These are phyloP conservation scores for Aspergillus hortae DNA, from an alignment of 2,329 filamentous ascomycete species.

Conservation along the genomic window DNA sequence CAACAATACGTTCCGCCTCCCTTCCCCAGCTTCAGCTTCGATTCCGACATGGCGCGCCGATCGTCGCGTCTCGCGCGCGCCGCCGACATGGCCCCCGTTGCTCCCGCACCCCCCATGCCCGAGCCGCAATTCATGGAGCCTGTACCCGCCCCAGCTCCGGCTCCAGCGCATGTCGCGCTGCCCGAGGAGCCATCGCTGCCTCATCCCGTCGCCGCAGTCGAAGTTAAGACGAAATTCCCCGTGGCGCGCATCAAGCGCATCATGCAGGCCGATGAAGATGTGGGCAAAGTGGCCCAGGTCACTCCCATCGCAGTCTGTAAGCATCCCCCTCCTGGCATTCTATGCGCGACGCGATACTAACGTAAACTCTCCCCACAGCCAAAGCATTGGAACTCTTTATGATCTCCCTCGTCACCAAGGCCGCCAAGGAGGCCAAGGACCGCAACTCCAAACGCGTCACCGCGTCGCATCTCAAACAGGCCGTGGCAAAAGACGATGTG, in stretches of 20 bases:
- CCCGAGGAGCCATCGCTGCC: constrained; percentile 17
- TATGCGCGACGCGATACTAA: not conserved
- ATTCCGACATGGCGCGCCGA: constrained; percentile 41
- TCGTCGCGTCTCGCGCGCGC: constrained; percentile 35
- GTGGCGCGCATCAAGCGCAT: constrained; percentile 97
- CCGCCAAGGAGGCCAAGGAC: constrained; percentile 75
- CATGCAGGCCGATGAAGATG: constrained; percentile 98
- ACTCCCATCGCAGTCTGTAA: constrained; percentile 86
- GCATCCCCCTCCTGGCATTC: constrained; percentile 21
- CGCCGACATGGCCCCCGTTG: constrained; percentile 20
- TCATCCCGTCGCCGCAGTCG: constrained; percentile 52
- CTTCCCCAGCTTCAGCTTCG: constrained; percentile 18
- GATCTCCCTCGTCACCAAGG: constrained; percentile 87
- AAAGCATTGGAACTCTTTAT: constrained; percentile 98
- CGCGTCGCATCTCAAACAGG: constrained; percentile 85
- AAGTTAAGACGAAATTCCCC: constrained; percentile 92
- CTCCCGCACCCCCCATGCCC: constrained; percentile 2
- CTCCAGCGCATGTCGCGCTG: constrained; percentile 20
- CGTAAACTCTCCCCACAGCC: constrained; percentile 46
- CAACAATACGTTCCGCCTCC: constrained; percentile 36
- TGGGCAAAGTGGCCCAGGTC: constrained; percentile 96
- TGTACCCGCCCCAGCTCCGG: not conserved
- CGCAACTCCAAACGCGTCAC: constrained; percentile 87
- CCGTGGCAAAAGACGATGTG: constrained; percentile 81
- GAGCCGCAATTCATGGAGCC: constrained; percentile 24